Evolutionary conservation across 805 yeast genomes (phyloP).

Genomic region (Lipomyces spencermartinsiae): DNA sequence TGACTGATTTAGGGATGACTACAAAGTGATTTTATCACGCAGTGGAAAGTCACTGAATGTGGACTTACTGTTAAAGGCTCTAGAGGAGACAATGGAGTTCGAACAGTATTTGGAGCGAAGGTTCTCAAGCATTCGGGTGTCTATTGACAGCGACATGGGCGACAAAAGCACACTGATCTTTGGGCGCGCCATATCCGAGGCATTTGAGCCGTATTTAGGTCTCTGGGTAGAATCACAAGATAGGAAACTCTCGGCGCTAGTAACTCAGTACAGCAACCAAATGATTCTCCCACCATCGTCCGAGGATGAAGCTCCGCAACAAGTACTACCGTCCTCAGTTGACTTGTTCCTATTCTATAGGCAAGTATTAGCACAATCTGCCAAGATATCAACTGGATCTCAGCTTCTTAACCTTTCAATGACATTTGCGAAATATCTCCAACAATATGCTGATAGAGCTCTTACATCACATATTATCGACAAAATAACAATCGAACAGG

Average conservation of each 20-base stretch:
- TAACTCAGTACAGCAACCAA: constrained; percentile 67
- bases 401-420: constrained; percentile 56
- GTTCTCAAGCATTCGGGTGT: constrained; percentile 48
- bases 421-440: constrained; percentile 70
- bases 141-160: constrained; percentile 26
- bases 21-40: constrained; percentile 57
- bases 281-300: constrained; percentile 58
- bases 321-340: constrained; percentile 84
- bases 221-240: constrained; percentile 91
- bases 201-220: constrained; percentile 83
- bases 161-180: constrained; percentile 44
- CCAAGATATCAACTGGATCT: constrained; percentile 59
- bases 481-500: constrained; percentile 57
- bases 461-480: constrained; percentile 43
- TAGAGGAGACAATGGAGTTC: constrained; percentile 82
- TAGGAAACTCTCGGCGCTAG: constrained; percentile 61
- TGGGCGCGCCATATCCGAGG: constrained; percentile 58
- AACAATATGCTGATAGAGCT: constrained; percentile 61
- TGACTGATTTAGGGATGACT: constrained; percentile 54
- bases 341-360: constrained; percentile 83
- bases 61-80: constrained; percentile 67
- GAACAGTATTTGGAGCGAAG: constrained; percentile 73
- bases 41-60: constrained; percentile 54
- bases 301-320: constrained; percentile 58
- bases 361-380: constrained; percentile 70